Conservation (phyloP, 2,329 filamentous ascomycete genomes). For the Curvularia sp. region DNA sequence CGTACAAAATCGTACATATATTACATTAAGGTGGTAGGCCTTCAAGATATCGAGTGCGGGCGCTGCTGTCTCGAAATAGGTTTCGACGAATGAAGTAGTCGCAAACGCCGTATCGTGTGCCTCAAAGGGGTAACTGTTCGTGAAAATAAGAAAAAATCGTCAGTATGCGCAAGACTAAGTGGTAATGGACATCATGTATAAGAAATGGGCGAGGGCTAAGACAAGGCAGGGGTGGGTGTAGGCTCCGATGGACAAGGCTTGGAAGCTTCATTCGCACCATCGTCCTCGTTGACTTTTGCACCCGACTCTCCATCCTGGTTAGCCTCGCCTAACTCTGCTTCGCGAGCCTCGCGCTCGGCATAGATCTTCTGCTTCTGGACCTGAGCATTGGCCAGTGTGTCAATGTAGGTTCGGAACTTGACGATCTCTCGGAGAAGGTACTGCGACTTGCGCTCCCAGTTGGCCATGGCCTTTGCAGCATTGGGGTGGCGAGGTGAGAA, state of each 20-base stretch:
- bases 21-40: constrained; percentile 29
- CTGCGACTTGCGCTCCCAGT: constrained; percentile 96
- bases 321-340: constrained; percentile 24
- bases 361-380: constrained; percentile 75
- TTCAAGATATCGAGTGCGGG: constrained; percentile 41
- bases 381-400: constrained; percentile 77
- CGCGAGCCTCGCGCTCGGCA: constrained; percentile 44
- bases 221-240: constrained; percentile 5
- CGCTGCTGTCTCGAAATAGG: constrained; percentile 34
- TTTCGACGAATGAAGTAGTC: constrained; percentile 47
- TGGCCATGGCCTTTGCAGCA: constrained; percentile 82
- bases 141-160: constrained; percentile 32
- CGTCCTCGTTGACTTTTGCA: constrained; percentile 30
- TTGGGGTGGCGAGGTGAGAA: constrained; percentile 87
- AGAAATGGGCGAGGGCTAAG: constrained; percentile 13
- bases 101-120: constrained; percentile 45
- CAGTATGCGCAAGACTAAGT: constrained; percentile 33
- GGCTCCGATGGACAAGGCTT: constrained; percentile 21
- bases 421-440: constrained; percentile 93
- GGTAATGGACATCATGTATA: constrained; percentile 16
- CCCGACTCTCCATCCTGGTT: constrained; percentile 20
- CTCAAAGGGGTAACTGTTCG: constrained; percentile 42
- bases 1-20: constrained; percentile 21
- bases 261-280: constrained; percentile 48
- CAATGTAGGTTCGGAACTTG: constrained; percentile 95